Base-by-base conservation (phyloP, 768 basidiomycete species). In the Calocera viscosa region DNA sequence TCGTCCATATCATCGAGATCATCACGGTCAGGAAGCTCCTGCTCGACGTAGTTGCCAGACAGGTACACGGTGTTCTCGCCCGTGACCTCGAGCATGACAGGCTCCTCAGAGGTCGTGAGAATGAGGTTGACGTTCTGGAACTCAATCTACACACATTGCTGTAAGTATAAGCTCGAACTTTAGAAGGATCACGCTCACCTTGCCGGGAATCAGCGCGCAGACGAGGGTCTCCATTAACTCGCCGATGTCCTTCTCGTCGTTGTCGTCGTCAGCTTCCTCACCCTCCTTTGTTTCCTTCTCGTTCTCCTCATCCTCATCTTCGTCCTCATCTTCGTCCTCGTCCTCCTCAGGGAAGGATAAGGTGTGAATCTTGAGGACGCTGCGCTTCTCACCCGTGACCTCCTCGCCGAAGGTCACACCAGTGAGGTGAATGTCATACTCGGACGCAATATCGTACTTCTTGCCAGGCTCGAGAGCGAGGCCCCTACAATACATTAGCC, bases 11-110 rank as follows among this genome's bases (percentile, higher is more conserved):
- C 66, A 38, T 67, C 60, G 12, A 70, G 70, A 65, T 60, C 26
- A 26, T 60, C 53, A 19, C 30, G 2, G 67, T 68, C 16, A 12
- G 53, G 53, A 11, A 60, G 2, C 53, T 60, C 53, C 70, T 78
- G 77, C 69, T 73, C 84, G 74, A 94, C 83, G 76, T 91, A 93
- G 77, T 93, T 91, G 66, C 92, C 91, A 69, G 86, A 85, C 68
- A 94, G 77, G 77, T 91, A 85, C 63, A 93, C 81, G 63, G 86
- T 78, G 75, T 96, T 96, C 78, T 90, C 88, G 67, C 93, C 93
- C 49, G 85, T 81, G 60, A 84, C 78, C 73, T 88, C 83, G 73
- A 94, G 84, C 65, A 81, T 74, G 72, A 87, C 87, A 33, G 72
- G 74, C 39, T 84, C 82, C 60, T 83, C 83, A 14, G 53, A 60